Percentiles rank a stretch among this genome's conserved stretches.
phyloP scores from a whole-genome alignment of 129 eudicot genomes.

The Flaveria sonorensis region DNA sequence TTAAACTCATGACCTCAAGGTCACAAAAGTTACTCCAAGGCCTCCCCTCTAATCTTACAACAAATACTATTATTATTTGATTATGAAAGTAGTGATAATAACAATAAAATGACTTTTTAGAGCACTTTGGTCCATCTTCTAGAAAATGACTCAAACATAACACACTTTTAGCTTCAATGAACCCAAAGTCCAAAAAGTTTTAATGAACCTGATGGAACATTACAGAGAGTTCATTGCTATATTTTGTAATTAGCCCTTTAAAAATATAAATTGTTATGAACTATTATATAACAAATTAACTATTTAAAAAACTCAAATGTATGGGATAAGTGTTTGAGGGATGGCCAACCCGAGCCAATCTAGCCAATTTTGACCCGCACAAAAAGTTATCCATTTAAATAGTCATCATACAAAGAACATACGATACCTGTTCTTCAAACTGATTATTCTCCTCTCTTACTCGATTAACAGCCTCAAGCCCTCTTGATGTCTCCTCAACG shows the following conservation, averaged over 20 bases:
- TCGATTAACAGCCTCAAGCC: conserved; percentile 61
- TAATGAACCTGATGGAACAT: background rate
- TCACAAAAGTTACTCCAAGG: no score
- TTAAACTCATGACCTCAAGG: no score
- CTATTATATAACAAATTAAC: background rate
- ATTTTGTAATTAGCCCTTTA: background rate
- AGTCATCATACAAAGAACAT: background rate
- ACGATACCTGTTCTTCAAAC: conserved; percentile 68
- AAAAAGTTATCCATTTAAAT: background rate
- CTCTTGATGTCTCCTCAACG: conserved; percentile 42
- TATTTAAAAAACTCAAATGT: background rate
- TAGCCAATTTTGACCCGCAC: background rate
- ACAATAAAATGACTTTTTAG: background rate
- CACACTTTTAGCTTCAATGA: background rate
- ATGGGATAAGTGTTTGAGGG: background rate
- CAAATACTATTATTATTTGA: no score
- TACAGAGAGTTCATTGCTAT: background rate
- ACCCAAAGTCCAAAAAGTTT: background rate
- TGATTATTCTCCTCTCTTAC: conserved; percentile 66
- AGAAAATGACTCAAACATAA: background rate
- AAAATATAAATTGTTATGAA: background rate
- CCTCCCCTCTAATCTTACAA: no score
- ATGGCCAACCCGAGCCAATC: background rate
- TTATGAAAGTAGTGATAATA: background rate
- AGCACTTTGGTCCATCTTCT: background rate